Base-by-base conservation (phyloP, 495 filamentous ascomycete genomes). In the Penicillium longicatenatum region DNA sequence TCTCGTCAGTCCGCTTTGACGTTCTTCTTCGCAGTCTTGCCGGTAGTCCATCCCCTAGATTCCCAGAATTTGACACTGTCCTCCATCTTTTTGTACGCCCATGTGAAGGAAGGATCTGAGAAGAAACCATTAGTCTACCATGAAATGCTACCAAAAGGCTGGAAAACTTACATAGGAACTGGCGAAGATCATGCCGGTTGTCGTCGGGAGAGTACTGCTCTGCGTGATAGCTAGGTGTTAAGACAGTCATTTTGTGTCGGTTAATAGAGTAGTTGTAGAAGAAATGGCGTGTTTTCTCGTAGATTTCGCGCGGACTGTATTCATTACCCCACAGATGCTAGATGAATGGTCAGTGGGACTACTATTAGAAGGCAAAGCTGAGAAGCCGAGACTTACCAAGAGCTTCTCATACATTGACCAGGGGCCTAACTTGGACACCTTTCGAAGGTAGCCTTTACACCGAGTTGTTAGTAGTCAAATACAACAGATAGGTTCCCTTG, bases 371-470 rank as follows among this genome's bases (percentile, higher is more conserved):
- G 1, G 4, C 21, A 0, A 17, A 39, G 4, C 16, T 2, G 6
- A 17, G 14, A 21, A 39, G 12, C 2, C 3, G 26, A 24, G 30
- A 37, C 31, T 39, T 37, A 51, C 49, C 7, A 91, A 75, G 1
- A 96, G 79, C 24, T 81, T 82, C 59, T 84, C 79, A 61, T 84
- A 93, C 81, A 87, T 86, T 31, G 77, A 81, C 63, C 79, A 93
- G 0, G 89, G 88, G 3, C 92, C 89, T 1, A 93, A 72, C 63
- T 92, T 89, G 52, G 83, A 65, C 26, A 82, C 80, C 66, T 95
- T 93, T 14, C 91, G 80, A 16, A 95, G 70, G 24, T 75, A 64
- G 4, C 41, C 52, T 54, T 11, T 9, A 22, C 17, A 50, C 2
- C 19, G 20, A 46, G 11, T 22, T 17, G 42, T 22, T 3, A 37